These are phyloP conservation scores for Sordariomycetes sp. DNA, from an alignment of 2,329 filamentous ascomycete species.

Conservation along the genomic window DNA sequence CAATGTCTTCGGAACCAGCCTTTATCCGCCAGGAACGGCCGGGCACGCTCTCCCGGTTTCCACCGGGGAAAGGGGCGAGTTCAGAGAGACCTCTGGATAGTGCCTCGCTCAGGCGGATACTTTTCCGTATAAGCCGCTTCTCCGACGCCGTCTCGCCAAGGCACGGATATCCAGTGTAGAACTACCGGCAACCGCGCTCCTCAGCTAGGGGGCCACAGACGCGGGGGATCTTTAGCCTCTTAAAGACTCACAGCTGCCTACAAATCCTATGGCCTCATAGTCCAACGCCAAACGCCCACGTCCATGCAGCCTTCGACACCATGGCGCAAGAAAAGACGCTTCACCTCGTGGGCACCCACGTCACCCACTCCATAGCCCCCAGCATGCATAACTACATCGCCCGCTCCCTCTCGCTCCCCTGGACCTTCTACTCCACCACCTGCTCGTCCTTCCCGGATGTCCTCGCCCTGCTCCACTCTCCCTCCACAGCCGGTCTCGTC, in stretches of 20 bases:
- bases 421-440: constrained; percentile 16
- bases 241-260: too few relatives aligned
- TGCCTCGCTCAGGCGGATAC: neutral
- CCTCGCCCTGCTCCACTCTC: constrained; percentile 14
- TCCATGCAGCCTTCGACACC: neutral
- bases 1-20: too few relatives aligned
- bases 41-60: too few relatives aligned
- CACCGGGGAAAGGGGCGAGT: neutral
- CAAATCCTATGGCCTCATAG: neutral
- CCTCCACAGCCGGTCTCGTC: constrained; percentile 16
- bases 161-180: neutral
- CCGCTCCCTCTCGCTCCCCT: constrained; percentile 19
- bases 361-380: constrained; percentile 27
- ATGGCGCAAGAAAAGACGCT: constrained; percentile 9
- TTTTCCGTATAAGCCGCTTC: neutral
- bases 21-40: too few relatives aligned
- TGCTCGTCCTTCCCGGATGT: constrained; percentile 20
- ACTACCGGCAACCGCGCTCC: neutral
- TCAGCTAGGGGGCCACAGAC: too few relatives aligned
- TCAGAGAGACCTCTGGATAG: neutral
- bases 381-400: constrained; percentile 28
- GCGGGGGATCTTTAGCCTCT: too few relatives aligned
- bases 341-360: constrained; percentile 26
- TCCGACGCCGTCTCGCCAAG: neutral
- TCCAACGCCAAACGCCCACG: neutral